phyloP scores from a whole-genome alignment of 2,329 filamentous ascomycete species.

The Akanthomyces lecanii region DNA sequence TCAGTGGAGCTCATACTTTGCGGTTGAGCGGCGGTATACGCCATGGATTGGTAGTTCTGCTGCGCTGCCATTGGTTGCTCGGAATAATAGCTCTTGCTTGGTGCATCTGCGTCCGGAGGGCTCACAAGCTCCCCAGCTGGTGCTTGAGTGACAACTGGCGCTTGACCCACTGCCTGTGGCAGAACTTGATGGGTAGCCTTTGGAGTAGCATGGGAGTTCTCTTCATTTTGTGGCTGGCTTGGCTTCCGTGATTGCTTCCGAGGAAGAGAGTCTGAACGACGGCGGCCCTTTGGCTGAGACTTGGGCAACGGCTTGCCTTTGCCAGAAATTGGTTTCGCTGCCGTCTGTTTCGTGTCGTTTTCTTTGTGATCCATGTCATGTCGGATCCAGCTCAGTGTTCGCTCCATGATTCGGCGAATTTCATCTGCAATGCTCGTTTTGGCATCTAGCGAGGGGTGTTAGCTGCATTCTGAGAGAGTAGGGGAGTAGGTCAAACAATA shows the following conservation, averaged over 20 bases:
- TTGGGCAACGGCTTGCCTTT: slow-evolving; percentile 11
- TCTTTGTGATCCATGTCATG: slow-evolving; percentile 41
- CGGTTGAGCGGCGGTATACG: slow-evolving; percentile 29
- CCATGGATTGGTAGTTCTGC: slow-evolving; percentile 28
- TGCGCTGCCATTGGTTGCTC: slow-evolving; percentile 25
- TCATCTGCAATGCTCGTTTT: slow-evolving; percentile 41
- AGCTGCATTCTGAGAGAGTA: slow-evolving; percentile 13
- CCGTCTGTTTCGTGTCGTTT: slow-evolving; percentile 16
- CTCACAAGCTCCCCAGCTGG: not conserved
- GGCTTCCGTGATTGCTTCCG: slow-evolving; percentile 9
- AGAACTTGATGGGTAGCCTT: not conserved
- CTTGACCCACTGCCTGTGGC: not conserved
- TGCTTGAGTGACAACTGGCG: not conserved
- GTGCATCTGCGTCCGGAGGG: slow-evolving; percentile 17
- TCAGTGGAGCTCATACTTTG: slow-evolving; percentile 19
- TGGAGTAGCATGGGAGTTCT: not conserved
- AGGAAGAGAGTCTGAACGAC: not conserved
- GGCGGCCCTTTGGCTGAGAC: not conserved
- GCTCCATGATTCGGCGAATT: slow-evolving; percentile 46
- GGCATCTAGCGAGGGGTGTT: slow-evolving; percentile 35
- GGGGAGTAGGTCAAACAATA: slow-evolving; percentile 17
- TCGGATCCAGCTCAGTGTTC: slow-evolving; percentile 50
- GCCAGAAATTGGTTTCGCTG: not conserved
- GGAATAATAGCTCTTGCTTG: slow-evolving; percentile 30
- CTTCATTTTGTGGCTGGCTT: slow-evolving; percentile 2